Percentiles rank a stretch among this genome's conserved stretches.
Evolutionary conservation across 164 flowering plant species (phyloP).

Genomic region (Dillenia turbinata): DNA sequence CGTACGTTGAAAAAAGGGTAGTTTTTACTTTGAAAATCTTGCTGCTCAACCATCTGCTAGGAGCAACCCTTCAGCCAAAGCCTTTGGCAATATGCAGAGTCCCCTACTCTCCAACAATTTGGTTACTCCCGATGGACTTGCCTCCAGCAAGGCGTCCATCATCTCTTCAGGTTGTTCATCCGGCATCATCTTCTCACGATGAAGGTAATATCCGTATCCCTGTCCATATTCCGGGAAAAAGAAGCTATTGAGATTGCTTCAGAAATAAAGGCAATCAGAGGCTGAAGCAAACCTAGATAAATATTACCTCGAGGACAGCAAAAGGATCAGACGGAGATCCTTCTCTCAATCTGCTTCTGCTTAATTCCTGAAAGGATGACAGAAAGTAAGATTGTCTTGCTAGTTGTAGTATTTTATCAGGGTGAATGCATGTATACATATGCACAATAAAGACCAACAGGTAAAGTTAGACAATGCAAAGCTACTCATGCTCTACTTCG

Average conservation of each 20-base stretch:
- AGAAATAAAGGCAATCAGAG: neutral
- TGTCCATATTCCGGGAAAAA: conserved; percentile 15
- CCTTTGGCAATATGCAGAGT: conserved; percentile 39
- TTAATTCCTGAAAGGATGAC: conserved; percentile 40
- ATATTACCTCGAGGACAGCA: conserved; percentile 40
- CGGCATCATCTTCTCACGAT: conserved; percentile 22
- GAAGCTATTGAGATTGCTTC: neutral
- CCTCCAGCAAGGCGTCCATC: conserved; percentile 40
- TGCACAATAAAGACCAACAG: neutral
- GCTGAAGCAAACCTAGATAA: neutral
- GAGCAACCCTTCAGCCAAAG: conserved; percentile 17
- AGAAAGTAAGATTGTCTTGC: neutral
- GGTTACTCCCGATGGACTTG: conserved; percentile 34
- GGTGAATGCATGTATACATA: neutral
- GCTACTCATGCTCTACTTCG: neutral
- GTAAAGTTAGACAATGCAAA: neutral
- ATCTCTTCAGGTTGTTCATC: conserved; percentile 57
- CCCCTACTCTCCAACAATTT: conserved; percentile 52
- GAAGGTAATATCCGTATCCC: conserved; percentile 52
- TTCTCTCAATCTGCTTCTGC: conserved; percentile 44
- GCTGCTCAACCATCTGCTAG: conserved; percentile 3
- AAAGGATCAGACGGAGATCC: conserved; percentile 35
- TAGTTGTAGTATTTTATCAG: neutral
- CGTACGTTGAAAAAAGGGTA: too few species aligned
- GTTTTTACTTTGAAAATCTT: neutral